Conservation (phyloP, 1,284 basidiomycete genomes). For the Tremellales sp. region DNA sequence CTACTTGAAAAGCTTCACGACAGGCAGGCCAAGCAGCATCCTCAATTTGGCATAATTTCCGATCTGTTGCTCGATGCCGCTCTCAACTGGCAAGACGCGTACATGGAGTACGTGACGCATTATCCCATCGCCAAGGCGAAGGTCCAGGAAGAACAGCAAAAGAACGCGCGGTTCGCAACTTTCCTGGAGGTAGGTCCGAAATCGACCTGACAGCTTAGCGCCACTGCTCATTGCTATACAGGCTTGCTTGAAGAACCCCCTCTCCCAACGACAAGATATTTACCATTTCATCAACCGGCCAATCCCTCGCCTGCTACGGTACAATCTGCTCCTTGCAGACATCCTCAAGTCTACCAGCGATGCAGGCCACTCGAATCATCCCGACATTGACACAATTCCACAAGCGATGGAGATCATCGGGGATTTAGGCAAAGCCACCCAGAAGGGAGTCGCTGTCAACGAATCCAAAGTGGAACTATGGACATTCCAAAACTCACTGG, state of each 20-base stretch:
- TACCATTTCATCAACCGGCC: slow-evolving; percentile 85
- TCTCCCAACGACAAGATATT: slow-evolving; percentile 66
- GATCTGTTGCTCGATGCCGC: slow-evolving; percentile 83
- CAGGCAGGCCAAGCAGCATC: slow-evolving; percentile 86
- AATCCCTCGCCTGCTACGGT: slow-evolving; percentile 80
- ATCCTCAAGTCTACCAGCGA: slow-evolving; percentile 58
- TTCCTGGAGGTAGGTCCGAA: slow-evolving; percentile 69
- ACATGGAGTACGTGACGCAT: slow-evolving; percentile 87
- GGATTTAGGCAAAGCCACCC: slow-evolving; percentile 73
- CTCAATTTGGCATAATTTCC: slow-evolving; percentile 74
- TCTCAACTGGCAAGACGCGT: slow-evolving; percentile 87
- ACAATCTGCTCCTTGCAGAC: slow-evolving; percentile 75
- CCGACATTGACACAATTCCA: slow-evolving; percentile 72
- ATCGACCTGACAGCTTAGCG: neutral
- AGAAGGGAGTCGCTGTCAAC: slow-evolving; percentile 74
- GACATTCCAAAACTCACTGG: slow-evolving; percentile 63
- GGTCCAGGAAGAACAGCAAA: slow-evolving; percentile 80
- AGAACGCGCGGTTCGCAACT: slow-evolving; percentile 70
- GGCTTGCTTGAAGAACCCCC: slow-evolving; percentile 29
- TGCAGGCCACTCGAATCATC: slow-evolving; percentile 65
- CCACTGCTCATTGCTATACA: slow-evolving; percentile 2
- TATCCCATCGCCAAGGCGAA: slow-evolving; percentile 90
- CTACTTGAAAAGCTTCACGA: slow-evolving; percentile 79
- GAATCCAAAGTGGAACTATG: slow-evolving; percentile 83
- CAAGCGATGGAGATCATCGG: slow-evolving; percentile 81